Conservation (phyloP, 192 early-diverging fungal species). For the Linderina pennispora region DNA sequence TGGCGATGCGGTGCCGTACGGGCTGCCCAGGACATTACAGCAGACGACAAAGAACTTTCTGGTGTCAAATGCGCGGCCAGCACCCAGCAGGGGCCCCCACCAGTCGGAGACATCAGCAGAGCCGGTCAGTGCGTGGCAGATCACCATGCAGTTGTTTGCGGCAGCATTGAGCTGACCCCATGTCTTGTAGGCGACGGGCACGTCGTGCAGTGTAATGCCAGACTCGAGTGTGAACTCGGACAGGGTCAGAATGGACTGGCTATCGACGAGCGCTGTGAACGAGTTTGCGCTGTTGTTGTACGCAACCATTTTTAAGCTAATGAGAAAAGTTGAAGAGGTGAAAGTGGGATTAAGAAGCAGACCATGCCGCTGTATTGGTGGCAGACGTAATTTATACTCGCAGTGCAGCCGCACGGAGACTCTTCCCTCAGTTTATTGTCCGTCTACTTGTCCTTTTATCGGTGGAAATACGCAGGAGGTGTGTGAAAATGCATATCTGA, state of each 20-base stretch:
- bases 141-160: constrained; percentile 89
- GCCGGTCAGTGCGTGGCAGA: constrained; percentile 97
- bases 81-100: constrained; percentile 96
- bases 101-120: constrained; percentile 96
- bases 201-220: constrained; percentile 62
- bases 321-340: too few species aligned
- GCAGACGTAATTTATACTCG: too few species aligned
- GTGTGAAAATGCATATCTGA: too few species aligned
- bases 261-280: constrained; percentile 55
- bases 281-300: constrained; percentile 45
- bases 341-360: too few species aligned
- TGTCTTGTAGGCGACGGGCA: constrained; percentile 94
- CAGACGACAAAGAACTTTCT: constrained; percentile 93
- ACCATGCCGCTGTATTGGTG: too few species aligned
- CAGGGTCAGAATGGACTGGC: constrained; percentile 63
- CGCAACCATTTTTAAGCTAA: constrained; percentile 28
- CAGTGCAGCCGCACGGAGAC: too few species aligned
- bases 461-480: too few species aligned
- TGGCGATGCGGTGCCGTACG: constrained; percentile 91
- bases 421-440: too few species aligned
- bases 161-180: constrained; percentile 82
- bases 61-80: constrained; percentile 84
- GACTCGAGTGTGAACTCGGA: constrained; percentile 75
- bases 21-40: constrained; percentile 91
- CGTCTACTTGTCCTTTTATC: too few species aligned